Evolutionary conservation across 805 yeast genomes (phyloP).

Genomic region (Lipomyces sp.): DNA sequence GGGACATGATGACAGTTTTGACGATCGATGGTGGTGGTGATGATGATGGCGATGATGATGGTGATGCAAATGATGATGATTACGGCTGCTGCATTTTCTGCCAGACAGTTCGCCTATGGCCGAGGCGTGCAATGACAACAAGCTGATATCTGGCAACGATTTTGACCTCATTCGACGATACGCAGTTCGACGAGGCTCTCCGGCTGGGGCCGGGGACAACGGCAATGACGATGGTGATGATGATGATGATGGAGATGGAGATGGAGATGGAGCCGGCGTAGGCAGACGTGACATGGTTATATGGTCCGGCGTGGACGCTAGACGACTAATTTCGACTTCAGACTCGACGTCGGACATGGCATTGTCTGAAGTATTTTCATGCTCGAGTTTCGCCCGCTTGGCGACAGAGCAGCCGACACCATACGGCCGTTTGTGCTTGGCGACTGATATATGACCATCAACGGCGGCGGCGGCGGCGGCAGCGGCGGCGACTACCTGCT

Average conservation of each 20-base stretch:
- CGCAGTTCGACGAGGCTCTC: conserved; percentile 18
- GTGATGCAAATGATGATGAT: conserved; percentile 16
- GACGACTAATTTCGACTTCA: neutral
- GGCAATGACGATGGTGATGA: conserved; percentile 4
- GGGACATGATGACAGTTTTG: conserved; percentile 13
- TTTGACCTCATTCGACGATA: conserved; percentile 36
- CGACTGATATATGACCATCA: neutral
- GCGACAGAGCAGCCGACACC: neutral
- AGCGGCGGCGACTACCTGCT: neutral
- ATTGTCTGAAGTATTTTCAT: neutral
- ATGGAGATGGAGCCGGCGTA: conserved; percentile 3
- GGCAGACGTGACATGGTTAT: conserved; percentile 10
- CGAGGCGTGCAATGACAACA: conserved; percentile 14
- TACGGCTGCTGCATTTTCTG: conserved; percentile 13
- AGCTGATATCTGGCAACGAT: conserved; percentile 33
- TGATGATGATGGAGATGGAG: neutral
- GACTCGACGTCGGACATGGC: conserved; percentile 1
- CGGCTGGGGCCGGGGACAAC: conserved; percentile 6
- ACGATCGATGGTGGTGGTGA: conserved; percentile 19
- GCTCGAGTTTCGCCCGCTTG: conserved; percentile 10
- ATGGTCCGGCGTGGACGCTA: neutral
- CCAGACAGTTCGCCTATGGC: conserved; percentile 8
- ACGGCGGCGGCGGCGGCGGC: neutral
- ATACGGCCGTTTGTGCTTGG: conserved; percentile 15
- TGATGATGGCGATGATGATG: conserved; percentile 22